Evolutionary conservation across 2,329 filamentous ascomycete genomes (phyloP).

Genomic region (Cryphonectria nitschkei): DNA sequence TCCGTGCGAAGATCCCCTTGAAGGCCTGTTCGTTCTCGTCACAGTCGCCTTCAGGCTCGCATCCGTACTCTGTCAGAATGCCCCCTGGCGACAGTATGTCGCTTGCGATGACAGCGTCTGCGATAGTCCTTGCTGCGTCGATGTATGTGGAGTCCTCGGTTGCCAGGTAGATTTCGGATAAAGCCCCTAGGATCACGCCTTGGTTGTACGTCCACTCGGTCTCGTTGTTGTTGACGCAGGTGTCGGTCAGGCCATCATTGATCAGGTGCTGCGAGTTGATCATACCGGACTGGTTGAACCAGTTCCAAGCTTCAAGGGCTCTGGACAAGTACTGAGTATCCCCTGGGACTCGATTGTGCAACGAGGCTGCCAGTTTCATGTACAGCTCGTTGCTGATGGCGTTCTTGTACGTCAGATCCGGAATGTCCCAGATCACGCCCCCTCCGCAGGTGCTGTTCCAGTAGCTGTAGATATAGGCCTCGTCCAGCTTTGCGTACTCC

Average conservation of each 20-base stretch:
- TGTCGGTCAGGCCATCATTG: conserved; percentile 55
- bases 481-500: conserved; percentile 55
- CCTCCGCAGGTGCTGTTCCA: conserved; percentile 55
- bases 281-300: conserved; percentile 55
- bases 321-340: conserved; percentile 48
- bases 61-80: conserved; percentile 52
- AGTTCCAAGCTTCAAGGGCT: conserved; percentile 55
- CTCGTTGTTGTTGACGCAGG: conserved; percentile 56
- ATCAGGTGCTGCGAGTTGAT: conserved; percentile 55
- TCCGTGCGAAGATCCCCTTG: conserved; percentile 72
- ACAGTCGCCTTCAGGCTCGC: conserved; percentile 49
- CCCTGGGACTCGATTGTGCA: conserved; percentile 52
- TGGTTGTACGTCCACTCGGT: conserved; percentile 62
- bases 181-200: conserved; percentile 58
- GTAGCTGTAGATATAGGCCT: conserved; percentile 59
- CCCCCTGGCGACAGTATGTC: conserved; percentile 45
- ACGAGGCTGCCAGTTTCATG: conserved; percentile 54
- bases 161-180: conserved; percentile 54
- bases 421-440: conserved; percentile 61
- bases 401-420: conserved; percentile 51
- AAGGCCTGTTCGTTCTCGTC: conserved; percentile 62
- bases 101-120: conserved; percentile 53
- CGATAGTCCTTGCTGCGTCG: conserved; percentile 50
- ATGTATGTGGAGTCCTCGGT: conserved; percentile 48
- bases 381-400: conserved; percentile 64